Conservation (phyloP, 176 grass and related monocot genomes). For the Aegilops bicornis region DNA sequence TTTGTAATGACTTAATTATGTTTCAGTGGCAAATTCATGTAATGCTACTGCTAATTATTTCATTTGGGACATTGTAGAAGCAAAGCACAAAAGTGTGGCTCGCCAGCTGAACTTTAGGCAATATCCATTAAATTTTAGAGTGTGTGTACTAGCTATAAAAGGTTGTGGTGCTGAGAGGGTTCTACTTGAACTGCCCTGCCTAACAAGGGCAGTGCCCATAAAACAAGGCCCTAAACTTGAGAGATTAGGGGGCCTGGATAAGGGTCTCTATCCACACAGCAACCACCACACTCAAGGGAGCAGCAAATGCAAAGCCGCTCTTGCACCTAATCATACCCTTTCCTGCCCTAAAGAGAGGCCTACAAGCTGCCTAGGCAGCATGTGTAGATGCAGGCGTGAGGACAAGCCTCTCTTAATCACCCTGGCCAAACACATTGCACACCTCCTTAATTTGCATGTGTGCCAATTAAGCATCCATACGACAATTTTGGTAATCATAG, state of each 20-base stretch:
- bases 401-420: constrained; percentile 29
- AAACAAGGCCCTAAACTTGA: constrained; percentile 39
- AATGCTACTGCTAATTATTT: background rate
- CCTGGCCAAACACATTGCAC: constrained; percentile 15
- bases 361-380: constrained; percentile 28
- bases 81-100: background rate
- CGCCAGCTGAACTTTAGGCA: background rate
- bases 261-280: constrained; percentile 45
- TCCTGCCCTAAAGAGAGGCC: constrained; percentile 27
- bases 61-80: background rate
- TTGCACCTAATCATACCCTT: constrained; percentile 51
- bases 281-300: constrained; percentile 59
- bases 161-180: background rate
- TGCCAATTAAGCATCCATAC: background rate
- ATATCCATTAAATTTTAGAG: background rate
- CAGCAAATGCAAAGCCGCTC: constrained; percentile 24
- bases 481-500: background rate
- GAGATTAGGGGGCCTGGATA: constrained; percentile 41
- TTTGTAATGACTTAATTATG: no score
- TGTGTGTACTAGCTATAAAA: background rate
- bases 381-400: constrained; percentile 30
- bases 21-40: background rate
- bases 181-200: constrained; percentile 27
- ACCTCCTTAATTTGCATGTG: constrained; percentile 12
- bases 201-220: constrained; percentile 3